A percentile compares a stretch with the other conserved stretches of the same genome.
Conservation (phyloP, 2,329 filamentous ascomycete species). For the Diaporthe nobilis region DNA sequence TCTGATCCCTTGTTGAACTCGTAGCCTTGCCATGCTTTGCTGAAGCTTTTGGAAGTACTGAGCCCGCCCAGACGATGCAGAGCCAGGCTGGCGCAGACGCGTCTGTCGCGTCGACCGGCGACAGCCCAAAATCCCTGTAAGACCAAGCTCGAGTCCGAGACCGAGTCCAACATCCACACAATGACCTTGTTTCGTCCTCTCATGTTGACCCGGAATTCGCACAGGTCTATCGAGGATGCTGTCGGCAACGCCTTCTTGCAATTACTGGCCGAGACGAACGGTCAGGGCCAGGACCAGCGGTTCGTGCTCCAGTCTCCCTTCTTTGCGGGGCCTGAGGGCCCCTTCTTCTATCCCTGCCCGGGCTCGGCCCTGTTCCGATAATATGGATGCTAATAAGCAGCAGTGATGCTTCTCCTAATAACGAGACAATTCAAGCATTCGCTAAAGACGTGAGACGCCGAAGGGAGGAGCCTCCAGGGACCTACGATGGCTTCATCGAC, state of each 20-base stretch:
- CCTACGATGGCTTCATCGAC: conserved; percentile 28
- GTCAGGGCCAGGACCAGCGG: background rate
- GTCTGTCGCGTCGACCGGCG: background rate
- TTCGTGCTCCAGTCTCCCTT: background rate
- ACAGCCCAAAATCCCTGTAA: conserved; percentile 21
- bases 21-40: background rate
- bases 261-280: background rate
- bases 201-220: background rate
- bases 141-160: background rate
- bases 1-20: background rate
- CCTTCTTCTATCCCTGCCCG: background rate
- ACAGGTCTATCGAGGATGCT: conserved; percentile 15
- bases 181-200: no score
- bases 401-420: background rate
- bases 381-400: background rate
- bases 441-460: conserved; percentile 11
- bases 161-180: background rate
- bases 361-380: background rate
- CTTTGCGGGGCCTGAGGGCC: background rate
- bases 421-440: background rate
- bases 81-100: background rate
- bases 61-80: conserved; percentile 4
- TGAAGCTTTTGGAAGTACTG: no score
- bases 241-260: background rate
- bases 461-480: background rate